phyloP scores from a whole-genome alignment of 768 basidiomycete species.

The Tricholoma sp. region DNA sequence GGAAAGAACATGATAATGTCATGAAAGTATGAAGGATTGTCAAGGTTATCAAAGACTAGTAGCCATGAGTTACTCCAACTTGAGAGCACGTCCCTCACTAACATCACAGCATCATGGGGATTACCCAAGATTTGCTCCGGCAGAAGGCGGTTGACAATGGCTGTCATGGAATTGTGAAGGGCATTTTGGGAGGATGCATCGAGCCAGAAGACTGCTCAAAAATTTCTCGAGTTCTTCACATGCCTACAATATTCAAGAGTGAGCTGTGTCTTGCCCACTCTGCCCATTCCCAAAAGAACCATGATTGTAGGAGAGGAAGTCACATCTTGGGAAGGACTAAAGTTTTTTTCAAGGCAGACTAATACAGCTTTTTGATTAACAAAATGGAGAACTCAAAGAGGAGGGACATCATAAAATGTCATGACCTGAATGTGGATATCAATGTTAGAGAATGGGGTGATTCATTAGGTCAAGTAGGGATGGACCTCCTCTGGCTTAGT shows the following conservation, averaged over 20 bases:
- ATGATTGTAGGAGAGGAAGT: background rate
- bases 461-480: too few relatives aligned
- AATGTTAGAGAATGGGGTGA: too few relatives aligned
- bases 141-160: background rate
- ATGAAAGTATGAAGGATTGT: too few relatives aligned
- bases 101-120: background rate
- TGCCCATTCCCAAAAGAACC: background rate
- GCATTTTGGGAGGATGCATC: background rate
- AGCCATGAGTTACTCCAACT: too few relatives aligned
- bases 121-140: background rate
- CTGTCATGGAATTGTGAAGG: background rate
- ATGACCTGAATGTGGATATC: too few relatives aligned
- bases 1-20: too few relatives aligned
- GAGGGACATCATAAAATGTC: background rate
- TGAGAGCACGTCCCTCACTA: background rate
- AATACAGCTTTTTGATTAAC: background rate
- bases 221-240: background rate
- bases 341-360: background rate
- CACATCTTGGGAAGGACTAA: background rate
- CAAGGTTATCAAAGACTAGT: too few relatives aligned
- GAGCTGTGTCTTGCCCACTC: background rate
- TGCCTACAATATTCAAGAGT: background rate
- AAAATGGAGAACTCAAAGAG: background rate
- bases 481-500: too few relatives aligned
- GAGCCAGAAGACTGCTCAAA: background rate